phyloP scores from a whole-genome alignment of 768 basidiomycete species.

The Epithele typhae region DNA sequence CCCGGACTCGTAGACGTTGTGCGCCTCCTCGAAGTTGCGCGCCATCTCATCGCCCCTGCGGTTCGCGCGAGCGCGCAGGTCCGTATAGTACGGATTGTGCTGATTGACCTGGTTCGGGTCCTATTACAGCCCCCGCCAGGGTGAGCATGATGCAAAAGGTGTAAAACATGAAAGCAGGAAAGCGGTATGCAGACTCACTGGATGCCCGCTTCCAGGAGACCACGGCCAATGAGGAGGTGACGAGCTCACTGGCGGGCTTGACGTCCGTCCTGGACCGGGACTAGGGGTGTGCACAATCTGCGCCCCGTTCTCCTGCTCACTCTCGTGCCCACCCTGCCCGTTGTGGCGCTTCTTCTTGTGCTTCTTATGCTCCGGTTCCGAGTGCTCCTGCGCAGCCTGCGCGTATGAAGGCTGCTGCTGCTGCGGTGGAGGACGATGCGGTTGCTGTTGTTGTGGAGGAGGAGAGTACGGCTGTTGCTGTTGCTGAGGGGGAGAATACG shows the following conservation, averaged over 20 bases:
- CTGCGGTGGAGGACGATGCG: neutral
- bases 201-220: slow-evolving; percentile 4
- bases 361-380: slow-evolving; percentile 8
- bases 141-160: neutral
- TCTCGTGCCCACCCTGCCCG: slow-evolving; percentile 1
- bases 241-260: neutral
- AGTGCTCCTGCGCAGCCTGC: slow-evolving; percentile 4
- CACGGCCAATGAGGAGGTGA: slow-evolving; percentile 13
- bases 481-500: slow-evolving; percentile 3
- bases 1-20: slow-evolving; percentile 66
- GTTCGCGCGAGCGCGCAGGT: slow-evolving; percentile 71
- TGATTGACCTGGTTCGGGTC: slow-evolving; percentile 62
- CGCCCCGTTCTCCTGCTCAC: neutral
- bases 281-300: neutral
- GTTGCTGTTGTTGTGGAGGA: slow-evolving; percentile 8
- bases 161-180: neutral
- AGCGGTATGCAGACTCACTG: neutral
- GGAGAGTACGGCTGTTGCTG: neutral
- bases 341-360: slow-evolving; percentile 7
- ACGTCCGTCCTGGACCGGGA: neutral
- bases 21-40: slow-evolving; percentile 62
- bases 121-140: slow-evolving; percentile 21
- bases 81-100: slow-evolving; percentile 61
- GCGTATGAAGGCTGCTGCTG: slow-evolving; percentile 3
- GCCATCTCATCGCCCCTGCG: slow-evolving; percentile 80